These are phyloP conservation scores for Aspergillus taichungensis DNA, from an alignment of 495 filamentous ascomycete genomes.

Conservation along the genomic window DNA sequence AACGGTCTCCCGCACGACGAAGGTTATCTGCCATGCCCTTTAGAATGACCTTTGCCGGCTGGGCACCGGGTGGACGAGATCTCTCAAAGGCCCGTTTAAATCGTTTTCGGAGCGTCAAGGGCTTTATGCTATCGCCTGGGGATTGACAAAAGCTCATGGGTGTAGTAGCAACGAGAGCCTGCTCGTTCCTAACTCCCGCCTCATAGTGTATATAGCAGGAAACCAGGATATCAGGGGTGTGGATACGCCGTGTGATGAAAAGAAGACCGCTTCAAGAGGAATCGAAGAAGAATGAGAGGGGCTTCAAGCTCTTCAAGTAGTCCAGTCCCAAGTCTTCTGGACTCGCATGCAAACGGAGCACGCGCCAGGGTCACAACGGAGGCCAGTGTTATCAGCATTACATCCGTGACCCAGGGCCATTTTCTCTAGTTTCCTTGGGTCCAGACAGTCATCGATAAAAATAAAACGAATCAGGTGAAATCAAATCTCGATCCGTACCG, in stretches of 20 bases:
- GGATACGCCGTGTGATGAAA: slow-evolving; percentile 14
- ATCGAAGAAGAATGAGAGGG: slow-evolving; percentile 6
- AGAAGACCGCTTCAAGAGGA: neutral
- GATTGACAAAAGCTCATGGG: slow-evolving; percentile 10
- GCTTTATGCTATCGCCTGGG: neutral
- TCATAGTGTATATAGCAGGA: slow-evolving; percentile 12
- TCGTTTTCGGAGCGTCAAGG: slow-evolving; percentile 3
- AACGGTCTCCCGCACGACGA: slow-evolving; percentile 23
- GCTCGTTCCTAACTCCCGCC: slow-evolving; percentile 1
- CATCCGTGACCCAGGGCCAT: slow-evolving; percentile 12
- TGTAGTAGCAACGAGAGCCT: slow-evolving; percentile 2
- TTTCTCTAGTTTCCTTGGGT: neutral
- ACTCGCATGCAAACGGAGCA: slow-evolving; percentile 36
- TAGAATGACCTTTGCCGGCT: slow-evolving; percentile 5
- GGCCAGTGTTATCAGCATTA: slow-evolving; percentile 29
- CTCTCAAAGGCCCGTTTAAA: slow-evolving; percentile 6
- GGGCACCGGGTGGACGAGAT: slow-evolving; percentile 10
- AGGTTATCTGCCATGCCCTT: slow-evolving; percentile 23
- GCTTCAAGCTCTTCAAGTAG: slow-evolving; percentile 29
- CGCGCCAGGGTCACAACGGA: slow-evolving; percentile 28
- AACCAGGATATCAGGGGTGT: neutral
- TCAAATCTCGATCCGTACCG: too few relatives aligned
- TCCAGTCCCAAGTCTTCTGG: slow-evolving; percentile 7
- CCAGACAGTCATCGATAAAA: too few relatives aligned
- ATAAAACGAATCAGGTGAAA: too few relatives aligned